Conservation (phyloP, 1,139 yeast genomes). For the Saccharomyces hybrid region DNA sequence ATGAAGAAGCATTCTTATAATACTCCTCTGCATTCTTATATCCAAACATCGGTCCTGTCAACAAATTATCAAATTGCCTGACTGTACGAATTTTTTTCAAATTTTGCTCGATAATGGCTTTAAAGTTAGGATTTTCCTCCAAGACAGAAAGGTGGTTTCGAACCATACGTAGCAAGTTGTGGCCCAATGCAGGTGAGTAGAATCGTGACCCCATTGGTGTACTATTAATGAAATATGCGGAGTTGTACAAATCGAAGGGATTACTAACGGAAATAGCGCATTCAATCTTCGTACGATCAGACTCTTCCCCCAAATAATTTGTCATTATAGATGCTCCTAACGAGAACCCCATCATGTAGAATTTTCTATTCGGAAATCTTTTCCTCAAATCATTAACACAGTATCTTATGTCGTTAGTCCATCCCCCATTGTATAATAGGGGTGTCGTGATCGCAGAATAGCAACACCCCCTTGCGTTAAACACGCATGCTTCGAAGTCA, state of each 20-base stretch:
- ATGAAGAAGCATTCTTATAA: slow-evolving; percentile 48
- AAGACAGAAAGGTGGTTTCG: slow-evolving; percentile 39
- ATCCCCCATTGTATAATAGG: slow-evolving; percentile 50
- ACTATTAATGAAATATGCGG: slow-evolving; percentile 39
- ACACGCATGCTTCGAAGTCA: slow-evolving; percentile 46
- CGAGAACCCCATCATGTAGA: slow-evolving; percentile 49
- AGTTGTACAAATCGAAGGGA: slow-evolving; percentile 46
- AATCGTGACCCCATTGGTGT: slow-evolving; percentile 41
- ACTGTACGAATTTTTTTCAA: slow-evolving; percentile 24
- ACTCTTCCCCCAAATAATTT: slow-evolving; percentile 51
- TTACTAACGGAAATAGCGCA: slow-evolving; percentile 46
- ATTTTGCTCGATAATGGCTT: slow-evolving; percentile 12
- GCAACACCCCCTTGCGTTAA: slow-evolving; percentile 57
- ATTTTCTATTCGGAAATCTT: slow-evolving; percentile 45
- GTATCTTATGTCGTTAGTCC: slow-evolving; percentile 56
- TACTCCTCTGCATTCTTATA: slow-evolving; percentile 48
- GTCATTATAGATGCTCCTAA: slow-evolving; percentile 52
- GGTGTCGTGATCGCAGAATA: slow-evolving; percentile 52
- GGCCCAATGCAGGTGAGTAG: slow-evolving; percentile 49
- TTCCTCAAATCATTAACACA: slow-evolving; percentile 41
- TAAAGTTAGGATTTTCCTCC: slow-evolving; percentile 23
- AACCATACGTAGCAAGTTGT: slow-evolving; percentile 41
- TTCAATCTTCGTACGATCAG: slow-evolving; percentile 36
- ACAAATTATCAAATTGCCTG: slow-evolving; percentile 44
- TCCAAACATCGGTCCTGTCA: slow-evolving; percentile 50